Base-by-base conservation (phyloP, 108 stramenopile species). In the Fragilariopsis cylindrus region DNA sequence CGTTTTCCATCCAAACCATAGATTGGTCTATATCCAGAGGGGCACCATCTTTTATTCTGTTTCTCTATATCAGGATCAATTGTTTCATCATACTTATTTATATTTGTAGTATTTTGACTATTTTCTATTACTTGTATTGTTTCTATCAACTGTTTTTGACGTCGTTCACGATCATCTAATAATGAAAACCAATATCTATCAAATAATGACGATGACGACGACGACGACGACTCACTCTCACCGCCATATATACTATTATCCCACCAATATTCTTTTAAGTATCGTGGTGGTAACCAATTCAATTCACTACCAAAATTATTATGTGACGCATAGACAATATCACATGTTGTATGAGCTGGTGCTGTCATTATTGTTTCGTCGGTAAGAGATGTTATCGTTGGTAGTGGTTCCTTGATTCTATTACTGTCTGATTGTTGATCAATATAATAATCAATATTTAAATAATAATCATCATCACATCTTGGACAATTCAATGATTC, bases 201-300 rank as follows among this genome's bases (percentile, higher is more conserved):
- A 4, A 60, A 30, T 30, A 30, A 30, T 30, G 30, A 30, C 30
- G 30, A 30, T 30, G 30, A 30, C 21, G 21, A 30, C 21, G 21
- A 30, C 21, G 21, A 30, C 21, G 30, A 30, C 30, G 30, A 30
- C 30, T 30, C 30, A 30, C 30, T 30, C 58, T 60, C 58, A 7
- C 7, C 58, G 21, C 21, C 21, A 4, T 30, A 60, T 11, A 56
- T 45, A 15, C 13, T 45, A 5, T 68, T 53, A 12, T 49, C 39
- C 41, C 54, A 46, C 84, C 81, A 85, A 73, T 76, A 82, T 16
- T 71, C 41, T 57, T 67, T 49, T n/a, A 85, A 43, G 41, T 70
- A 75, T 47, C 41, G 47, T 3, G 71, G 53, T 7, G 84, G 81
- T 41, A 85, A 57, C 84, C 84, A 85, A 71, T 79, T 81, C 40